Conservation (phyloP, 2,329 filamentous ascomycete species). For the Diaporthe sp. region DNA sequence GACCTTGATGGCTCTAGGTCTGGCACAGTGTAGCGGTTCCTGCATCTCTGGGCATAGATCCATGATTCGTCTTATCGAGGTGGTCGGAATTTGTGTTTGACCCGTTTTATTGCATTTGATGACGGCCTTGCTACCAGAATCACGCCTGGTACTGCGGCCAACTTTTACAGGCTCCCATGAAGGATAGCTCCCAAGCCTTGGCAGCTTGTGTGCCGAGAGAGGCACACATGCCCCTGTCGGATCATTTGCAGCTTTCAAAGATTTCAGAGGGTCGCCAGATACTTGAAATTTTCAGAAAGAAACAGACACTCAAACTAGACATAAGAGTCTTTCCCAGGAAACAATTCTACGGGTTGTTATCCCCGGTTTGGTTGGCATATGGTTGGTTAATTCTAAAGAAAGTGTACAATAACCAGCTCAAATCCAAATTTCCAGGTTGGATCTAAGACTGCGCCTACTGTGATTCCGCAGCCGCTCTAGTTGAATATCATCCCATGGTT, state of each 20-base stretch:
- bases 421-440: too few species aligned
- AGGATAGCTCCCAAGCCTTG: background rate
- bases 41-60: slow-evolving; percentile 14
- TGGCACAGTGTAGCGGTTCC: slow-evolving; percentile 13
- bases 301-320: too few species aligned
- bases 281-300: background rate
- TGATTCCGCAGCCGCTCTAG: too few species aligned
- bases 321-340: background rate
- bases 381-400: too few species aligned
- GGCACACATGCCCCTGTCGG: background rate
- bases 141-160: background rate
- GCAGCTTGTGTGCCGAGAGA: background rate
- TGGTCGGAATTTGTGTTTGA: slow-evolving; percentile 49
- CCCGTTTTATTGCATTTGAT: slow-evolving; percentile 4
- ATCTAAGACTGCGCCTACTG: background rate
- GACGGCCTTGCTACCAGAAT: background rate
- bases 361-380: background rate
- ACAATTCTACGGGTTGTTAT: background rate
- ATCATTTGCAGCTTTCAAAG: background rate
- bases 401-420: background rate
- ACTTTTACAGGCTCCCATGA: background rate
- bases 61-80: slow-evolving; percentile 22
- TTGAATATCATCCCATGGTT: too few species aligned
- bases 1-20: slow-evolving; percentile 3
- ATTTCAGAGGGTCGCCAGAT: background rate